These are phyloP conservation scores for Smithsoniella earleae DNA, from an alignment of 163 green algal species.

Conservation along the genomic window DNA sequence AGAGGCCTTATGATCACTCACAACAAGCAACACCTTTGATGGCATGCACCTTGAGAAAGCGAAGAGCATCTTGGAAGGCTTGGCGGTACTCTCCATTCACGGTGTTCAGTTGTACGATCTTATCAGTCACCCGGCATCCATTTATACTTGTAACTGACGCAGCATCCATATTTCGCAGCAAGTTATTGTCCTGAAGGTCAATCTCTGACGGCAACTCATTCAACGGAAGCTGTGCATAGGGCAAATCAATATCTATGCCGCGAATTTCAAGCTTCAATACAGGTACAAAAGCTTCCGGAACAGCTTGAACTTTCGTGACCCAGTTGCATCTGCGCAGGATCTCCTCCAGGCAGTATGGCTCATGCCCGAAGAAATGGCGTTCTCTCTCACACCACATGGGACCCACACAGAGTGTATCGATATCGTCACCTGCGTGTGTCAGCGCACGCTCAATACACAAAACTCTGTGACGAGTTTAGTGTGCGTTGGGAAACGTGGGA, in stretches of 20 bases:
- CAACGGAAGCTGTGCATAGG: conserved; percentile 75
- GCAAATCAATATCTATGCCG: conserved; percentile 88
- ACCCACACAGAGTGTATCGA: conserved; percentile 92
- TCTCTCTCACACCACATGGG: conserved; percentile 69
- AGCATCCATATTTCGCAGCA: conserved; percentile 75
- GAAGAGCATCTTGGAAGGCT: conserved; percentile 32
- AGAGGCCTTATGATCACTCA: conserved; percentile 75
- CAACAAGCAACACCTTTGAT: too few relatives aligned
- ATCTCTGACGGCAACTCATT: conserved; percentile 62
- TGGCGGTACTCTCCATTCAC: conserved; percentile 35
- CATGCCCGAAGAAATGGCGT: conserved; percentile 84
- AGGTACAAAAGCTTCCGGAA: conserved; percentile 85
- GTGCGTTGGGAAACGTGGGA: too few relatives aligned
- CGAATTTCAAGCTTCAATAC: conserved; percentile 87
- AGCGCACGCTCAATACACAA: too few relatives aligned
- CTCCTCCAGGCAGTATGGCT: conserved; percentile 65
- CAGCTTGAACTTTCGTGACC: conserved; percentile 73
- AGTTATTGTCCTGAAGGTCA: conserved; percentile 66
- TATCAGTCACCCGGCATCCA: conserved; percentile 91
- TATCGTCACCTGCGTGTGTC: conserved; percentile 86
- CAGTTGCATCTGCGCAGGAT: conserved; percentile 59
- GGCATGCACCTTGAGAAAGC: conserved; percentile 29
- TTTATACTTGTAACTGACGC: conserved; percentile 75
- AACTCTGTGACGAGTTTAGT: too few relatives aligned
- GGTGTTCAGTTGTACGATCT: conserved; percentile 57